phyloP scores from a whole-genome alignment of 2,329 filamentous ascomycete genomes.

The Arthroderma uncinatum region DNA sequence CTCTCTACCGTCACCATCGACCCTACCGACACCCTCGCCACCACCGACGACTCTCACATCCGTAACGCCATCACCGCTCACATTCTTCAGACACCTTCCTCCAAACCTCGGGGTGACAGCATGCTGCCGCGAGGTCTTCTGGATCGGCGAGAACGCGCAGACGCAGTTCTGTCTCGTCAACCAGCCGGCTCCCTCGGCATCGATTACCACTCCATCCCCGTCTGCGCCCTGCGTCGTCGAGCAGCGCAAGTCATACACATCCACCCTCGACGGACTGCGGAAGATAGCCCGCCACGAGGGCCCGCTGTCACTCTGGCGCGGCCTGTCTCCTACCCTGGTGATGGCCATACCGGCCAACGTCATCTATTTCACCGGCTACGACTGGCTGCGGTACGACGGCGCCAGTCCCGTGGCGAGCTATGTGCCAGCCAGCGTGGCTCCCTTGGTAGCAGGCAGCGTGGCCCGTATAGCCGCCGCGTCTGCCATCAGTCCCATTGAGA shows the following conservation, averaged over 20 bases:
- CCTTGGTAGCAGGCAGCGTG: constrained; percentile 65
- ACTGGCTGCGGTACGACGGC: constrained; percentile 71
- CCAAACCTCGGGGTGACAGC: constrained; percentile 82
- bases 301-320: constrained; percentile 74
- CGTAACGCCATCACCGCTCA: constrained; percentile 36
- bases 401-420: constrained; percentile 58
- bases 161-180: constrained; percentile 70
- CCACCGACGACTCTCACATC: background rate
- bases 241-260: constrained; percentile 72
- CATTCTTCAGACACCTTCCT: constrained; percentile 54
- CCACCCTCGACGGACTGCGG: constrained; percentile 78
- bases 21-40: background rate
- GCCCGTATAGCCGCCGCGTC: constrained; percentile 73
- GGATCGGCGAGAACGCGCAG: constrained; percentile 73
- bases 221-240: constrained; percentile 68
- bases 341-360: constrained; percentile 96
- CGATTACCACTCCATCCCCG: background rate
- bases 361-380: constrained; percentile 97
- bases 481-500: constrained; percentile 80
- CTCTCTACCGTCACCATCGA: constrained; percentile 32
- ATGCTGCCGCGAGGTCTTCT: constrained; percentile 95
- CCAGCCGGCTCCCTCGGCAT: constrained; percentile 1
- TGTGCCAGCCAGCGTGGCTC: constrained; percentile 59
- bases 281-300: constrained; percentile 96
- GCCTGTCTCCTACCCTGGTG: constrained; percentile 80